These are phyloP conservation scores for Xanthoconium purpureum DNA, from an alignment of 768 basidiomycete genomes.

Conservation along the genomic window DNA sequence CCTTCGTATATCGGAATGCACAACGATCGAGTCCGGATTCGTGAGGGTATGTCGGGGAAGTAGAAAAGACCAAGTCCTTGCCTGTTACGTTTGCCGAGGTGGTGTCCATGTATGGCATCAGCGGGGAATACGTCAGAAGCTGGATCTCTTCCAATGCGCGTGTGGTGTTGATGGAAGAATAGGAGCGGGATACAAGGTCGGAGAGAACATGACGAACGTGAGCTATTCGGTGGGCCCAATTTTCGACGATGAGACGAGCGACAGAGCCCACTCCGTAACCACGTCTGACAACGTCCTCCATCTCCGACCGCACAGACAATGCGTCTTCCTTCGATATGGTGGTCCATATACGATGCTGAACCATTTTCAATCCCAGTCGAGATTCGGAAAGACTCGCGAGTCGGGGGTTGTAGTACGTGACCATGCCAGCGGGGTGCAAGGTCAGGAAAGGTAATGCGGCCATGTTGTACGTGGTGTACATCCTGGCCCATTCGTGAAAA, in stretches of 20 bases:
- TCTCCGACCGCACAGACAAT: not conserved
- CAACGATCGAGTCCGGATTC: slow-evolving; percentile 1
- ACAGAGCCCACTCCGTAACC: slow-evolving; percentile 1
- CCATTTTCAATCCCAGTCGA: not conserved
- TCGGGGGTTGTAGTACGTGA: slow-evolving; percentile 2
- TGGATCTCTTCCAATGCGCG: slow-evolving; percentile 1
- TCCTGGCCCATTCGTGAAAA: slow-evolving; percentile 4
- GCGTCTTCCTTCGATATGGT: slow-evolving; percentile 3
- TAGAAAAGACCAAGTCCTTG: not conserved
- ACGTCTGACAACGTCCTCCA: slow-evolving; percentile 1
- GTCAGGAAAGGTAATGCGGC: not conserved
- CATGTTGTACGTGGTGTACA: slow-evolving; percentile 1
- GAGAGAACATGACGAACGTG: not conserved
- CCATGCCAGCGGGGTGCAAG: slow-evolving; percentile 3
- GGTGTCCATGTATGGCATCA: slow-evolving; percentile 7
- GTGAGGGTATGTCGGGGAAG: not conserved
- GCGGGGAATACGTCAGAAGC: not conserved
- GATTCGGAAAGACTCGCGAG: not conserved
- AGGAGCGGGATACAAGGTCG: not conserved
- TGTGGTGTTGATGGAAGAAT: not conserved
- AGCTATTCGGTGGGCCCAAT: slow-evolving; percentile 1
- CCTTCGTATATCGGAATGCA: not conserved
- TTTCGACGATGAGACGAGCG: slow-evolving; percentile 1
- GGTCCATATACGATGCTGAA: slow-evolving; percentile 4
- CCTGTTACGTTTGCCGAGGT: not conserved